Evolutionary conservation across 371 early-diverging fungal species (phyloP).

Genomic region (Apophysomyces variabilis): DNA sequence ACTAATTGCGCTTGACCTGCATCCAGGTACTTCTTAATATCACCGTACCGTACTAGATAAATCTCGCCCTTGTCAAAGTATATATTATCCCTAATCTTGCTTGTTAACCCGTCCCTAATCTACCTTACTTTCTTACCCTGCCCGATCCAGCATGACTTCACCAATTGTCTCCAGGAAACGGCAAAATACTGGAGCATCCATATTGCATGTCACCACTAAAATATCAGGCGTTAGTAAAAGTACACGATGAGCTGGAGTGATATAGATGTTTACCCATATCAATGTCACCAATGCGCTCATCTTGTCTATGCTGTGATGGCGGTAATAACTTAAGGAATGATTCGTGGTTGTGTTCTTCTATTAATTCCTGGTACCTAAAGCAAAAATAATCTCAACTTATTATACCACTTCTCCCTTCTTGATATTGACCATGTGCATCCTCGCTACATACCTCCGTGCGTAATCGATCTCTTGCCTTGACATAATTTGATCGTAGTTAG

Average conservation of each 20-base stretch:
- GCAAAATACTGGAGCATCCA: conserved; percentile 78
- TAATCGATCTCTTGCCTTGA: conserved; percentile 55
- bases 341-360: conserved; percentile 51
- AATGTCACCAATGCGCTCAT: conserved; percentile 41
- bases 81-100: conserved; percentile 3
- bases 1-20: conserved; percentile 25
- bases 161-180: conserved; percentile 63
- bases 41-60: conserved; percentile 33
- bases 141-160: conserved; percentile 54
- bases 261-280: conserved; percentile 35
- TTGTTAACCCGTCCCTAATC: neutral
- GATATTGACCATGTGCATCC: neutral
- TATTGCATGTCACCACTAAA: conserved; percentile 67
- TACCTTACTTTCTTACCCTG: neutral
- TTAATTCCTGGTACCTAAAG: conserved; percentile 40
- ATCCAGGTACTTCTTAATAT: conserved; percentile 23
- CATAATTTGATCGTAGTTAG: conserved; percentile 35
- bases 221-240: neutral
- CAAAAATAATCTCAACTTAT: neutral
- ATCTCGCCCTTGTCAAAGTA: conserved; percentile 27
- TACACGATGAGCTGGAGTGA: neutral
- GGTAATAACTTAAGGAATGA: conserved; percentile 62
- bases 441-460: conserved; percentile 48
- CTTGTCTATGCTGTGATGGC: conserved; percentile 59
- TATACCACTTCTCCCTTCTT: neutral